Evolutionary conservation across 148 eudicot genomes (phyloP).

Genomic region (Rhododendron mucronatum): DNA sequence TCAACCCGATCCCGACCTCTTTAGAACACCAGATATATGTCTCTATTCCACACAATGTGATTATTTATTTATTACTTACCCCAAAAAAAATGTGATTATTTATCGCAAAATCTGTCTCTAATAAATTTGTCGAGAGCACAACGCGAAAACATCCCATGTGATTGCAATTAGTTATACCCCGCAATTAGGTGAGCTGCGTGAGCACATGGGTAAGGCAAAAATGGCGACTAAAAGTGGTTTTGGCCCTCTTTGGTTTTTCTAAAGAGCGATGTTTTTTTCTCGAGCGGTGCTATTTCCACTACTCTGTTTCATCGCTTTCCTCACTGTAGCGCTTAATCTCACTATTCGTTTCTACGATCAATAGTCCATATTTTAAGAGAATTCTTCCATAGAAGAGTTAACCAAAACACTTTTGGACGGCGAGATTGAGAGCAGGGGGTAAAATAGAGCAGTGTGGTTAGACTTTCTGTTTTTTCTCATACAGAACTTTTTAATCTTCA

Average conservation of each 20-base stretch:
- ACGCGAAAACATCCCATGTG: neutral
- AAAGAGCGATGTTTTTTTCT: too few relatives aligned
- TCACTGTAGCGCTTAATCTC: too few relatives aligned
- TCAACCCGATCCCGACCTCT: neutral
- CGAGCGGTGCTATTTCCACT: accelerated
- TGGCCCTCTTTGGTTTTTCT: neutral
- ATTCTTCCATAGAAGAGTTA: too few relatives aligned
- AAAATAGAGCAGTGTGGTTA: too few relatives aligned
- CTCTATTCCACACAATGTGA: neutral
- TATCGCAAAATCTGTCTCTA: neutral
- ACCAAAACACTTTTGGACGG: too few relatives aligned
- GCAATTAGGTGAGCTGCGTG: neutral
- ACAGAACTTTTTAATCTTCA: neutral
- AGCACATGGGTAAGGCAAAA: neutral
- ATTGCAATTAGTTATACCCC: neutral
- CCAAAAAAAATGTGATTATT: neutral
- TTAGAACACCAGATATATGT: too few relatives aligned
- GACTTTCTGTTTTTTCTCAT: neutral
- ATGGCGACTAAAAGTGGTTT: neutral
- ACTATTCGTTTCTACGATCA: too few relatives aligned
- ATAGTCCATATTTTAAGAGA: too few relatives aligned
- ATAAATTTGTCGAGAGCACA: neutral
- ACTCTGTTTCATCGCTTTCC: too few relatives aligned
- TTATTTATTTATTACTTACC: too few relatives aligned
- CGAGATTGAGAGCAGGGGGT: too few relatives aligned